phyloP scores from a whole-genome alignment of 1,284 basidiomycete genomes.

The Ustilago curta region DNA sequence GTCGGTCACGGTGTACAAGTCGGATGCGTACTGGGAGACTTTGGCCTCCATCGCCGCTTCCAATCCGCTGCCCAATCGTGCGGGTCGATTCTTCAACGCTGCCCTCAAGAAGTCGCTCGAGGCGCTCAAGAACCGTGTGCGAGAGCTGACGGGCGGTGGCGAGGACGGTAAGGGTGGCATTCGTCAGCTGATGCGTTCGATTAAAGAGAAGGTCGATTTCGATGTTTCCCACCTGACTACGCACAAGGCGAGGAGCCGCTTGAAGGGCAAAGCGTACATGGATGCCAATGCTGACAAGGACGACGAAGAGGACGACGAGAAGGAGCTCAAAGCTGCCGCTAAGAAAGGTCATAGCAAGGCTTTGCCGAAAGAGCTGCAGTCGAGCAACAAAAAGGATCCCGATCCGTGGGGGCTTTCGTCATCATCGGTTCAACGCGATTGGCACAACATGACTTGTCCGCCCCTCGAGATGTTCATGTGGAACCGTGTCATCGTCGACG shows the following conservation, averaged over 20 bases:
- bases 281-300: constrained; percentile 67
- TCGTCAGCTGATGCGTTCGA: constrained; percentile 26
- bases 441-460: constrained; percentile 82
- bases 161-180: constrained; percentile 16
- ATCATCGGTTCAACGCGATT: constrained; percentile 77
- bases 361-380: constrained; percentile 66
- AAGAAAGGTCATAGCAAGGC: constrained; percentile 36
- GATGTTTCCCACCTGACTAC: constrained; percentile 51
- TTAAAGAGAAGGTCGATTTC: constrained; percentile 41
- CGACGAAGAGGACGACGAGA: constrained; percentile 70
- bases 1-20: constrained; percentile 84
- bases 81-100: constrained; percentile 60
- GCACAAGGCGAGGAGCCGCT: constrained; percentile 45
- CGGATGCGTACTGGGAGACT: constrained; percentile 61
- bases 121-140: constrained; percentile 52
- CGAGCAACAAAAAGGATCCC: constrained; percentile 31
- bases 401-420: constrained; percentile 78
- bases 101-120: constrained; percentile 50
- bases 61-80: constrained; percentile 51
- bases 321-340: constrained; percentile 69
- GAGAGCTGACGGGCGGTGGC: constrained; percentile 38
- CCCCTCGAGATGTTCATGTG: constrained; percentile 84
- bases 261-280: constrained; percentile 54
- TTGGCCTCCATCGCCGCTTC: constrained; percentile 48
- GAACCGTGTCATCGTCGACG: constrained; percentile 87